These are phyloP conservation scores for Boletus reticuloceps DNA, from an alignment of 768 basidiomycete species.

Conservation along the genomic window DNA sequence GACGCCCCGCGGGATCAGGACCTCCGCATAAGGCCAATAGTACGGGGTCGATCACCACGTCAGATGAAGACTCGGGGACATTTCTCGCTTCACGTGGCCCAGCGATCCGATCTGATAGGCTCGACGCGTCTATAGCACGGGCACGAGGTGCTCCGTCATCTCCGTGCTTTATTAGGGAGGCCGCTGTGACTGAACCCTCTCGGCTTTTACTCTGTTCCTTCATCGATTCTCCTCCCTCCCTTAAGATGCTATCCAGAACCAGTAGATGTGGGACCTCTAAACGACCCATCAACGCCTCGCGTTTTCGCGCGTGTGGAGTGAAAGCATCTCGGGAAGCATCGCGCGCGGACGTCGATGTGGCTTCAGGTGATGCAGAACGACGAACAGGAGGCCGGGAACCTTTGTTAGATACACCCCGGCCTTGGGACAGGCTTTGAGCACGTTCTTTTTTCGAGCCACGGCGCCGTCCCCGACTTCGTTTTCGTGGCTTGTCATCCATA, in stretches of 20 bases:
- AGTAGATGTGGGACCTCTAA: conserved; percentile 31
- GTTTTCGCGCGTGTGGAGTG: neutral
- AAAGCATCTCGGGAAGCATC: neutral
- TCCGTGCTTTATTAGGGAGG: neutral
- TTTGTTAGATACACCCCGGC: neutral
- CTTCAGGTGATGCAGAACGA: neutral
- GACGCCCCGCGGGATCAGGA: neutral
- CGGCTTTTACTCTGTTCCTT: conserved; percentile 4
- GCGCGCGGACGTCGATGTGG: neutral
- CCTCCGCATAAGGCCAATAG: conserved; percentile 27
- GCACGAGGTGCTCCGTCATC: neutral
- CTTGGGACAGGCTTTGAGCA: neutral
- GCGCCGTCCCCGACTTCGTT: conserved; percentile 12
- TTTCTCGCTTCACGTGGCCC: neutral
- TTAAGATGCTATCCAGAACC: conserved; percentile 36
- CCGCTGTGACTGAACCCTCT: conserved; percentile 4
- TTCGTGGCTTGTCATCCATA: neutral
- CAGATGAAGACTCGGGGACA: neutral
- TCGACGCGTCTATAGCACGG: neutral
- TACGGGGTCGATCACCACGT: conserved; percentile 31
- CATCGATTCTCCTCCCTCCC: conserved; percentile 27
- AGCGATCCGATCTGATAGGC: neutral
- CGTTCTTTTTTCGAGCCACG: neutral
- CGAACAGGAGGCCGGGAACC: neutral
- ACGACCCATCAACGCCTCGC: conserved; percentile 28